Conservation (phyloP, 78 protist genomes). For the Dictyostelium brefeldianum region DNA sequence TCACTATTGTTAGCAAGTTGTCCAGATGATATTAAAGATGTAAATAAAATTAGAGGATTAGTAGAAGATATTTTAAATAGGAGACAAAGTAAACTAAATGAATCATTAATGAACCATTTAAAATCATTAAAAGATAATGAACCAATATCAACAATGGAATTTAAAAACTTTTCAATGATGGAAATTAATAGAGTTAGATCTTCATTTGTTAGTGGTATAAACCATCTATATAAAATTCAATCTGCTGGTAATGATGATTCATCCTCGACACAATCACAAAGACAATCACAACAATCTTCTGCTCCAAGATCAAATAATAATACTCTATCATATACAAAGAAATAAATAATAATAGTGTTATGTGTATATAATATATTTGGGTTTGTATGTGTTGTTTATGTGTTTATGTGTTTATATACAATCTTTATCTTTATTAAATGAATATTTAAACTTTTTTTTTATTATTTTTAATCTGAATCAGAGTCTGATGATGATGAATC, state of each 20-base stretch:
- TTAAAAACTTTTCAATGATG: conserved; percentile 46
- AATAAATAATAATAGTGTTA: no score
- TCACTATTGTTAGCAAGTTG: conserved; percentile 9
- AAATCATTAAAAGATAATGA: not conserved
- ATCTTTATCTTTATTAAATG: not conserved
- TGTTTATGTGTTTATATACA: not conserved
- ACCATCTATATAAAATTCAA: conserved; percentile 24
- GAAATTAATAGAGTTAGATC: conserved; percentile 52
- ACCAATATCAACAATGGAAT: not conserved
- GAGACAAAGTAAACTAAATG: conserved; percentile 34
- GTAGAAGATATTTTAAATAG: conserved; percentile 19
- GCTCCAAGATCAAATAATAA: no score
- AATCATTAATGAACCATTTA: conserved; percentile 1
- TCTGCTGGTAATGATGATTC: not conserved
- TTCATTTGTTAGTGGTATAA: conserved; percentile 12
- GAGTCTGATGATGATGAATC: not conserved
- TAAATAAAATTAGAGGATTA: conserved; percentile 13
- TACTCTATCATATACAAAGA: no score
- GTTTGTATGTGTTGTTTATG: no score
- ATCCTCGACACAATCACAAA: not conserved
- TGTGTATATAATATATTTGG: no score
- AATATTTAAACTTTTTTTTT: not conserved
- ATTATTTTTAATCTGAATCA: not conserved
- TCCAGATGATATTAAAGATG: conserved; percentile 40
- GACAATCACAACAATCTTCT: not conserved